Percentiles rank a stretch among this genome's conserved stretches.
Conservation (phyloP, 805 yeast genomes). For the Ogataea ganodermae region DNA sequence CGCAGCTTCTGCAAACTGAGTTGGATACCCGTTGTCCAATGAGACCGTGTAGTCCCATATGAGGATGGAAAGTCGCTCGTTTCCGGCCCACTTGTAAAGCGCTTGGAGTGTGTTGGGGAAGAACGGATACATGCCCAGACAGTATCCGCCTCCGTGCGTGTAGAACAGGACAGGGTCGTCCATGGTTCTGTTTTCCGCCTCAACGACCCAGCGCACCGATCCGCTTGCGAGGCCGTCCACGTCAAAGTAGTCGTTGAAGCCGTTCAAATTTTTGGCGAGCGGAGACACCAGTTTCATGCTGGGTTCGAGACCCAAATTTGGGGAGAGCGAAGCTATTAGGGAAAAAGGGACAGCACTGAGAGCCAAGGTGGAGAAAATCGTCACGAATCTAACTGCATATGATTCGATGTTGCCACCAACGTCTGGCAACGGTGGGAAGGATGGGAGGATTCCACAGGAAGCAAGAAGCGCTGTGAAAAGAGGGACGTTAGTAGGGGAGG, state of each 20-base stretch:
- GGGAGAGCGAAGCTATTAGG: neutral
- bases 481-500: neutral
- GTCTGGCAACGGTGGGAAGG: neutral
- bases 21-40: neutral
- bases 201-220: neutral
- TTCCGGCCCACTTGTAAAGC: neutral
- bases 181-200: neutral
- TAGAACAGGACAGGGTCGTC: constrained; percentile 5
- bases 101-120: neutral
- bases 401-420: neutral
- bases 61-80: constrained; percentile 5
- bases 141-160: constrained; percentile 7
- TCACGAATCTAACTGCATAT: neutral
- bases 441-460: neutral
- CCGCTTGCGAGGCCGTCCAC: constrained; percentile 30
- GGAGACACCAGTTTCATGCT: neutral
- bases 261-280: neutral
- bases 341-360: neutral
- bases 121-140: constrained; percentile 4
- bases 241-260: neutral
- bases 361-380: neutral
- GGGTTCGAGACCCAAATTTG: constrained; percentile 1
- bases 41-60: constrained; percentile 5
- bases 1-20: constrained; percentile 4
- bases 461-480: neutral